A percentile compares a stretch with the other conserved stretches of the same genome.
These are phyloP conservation scores for Huiozyma naganishii DNA, from an alignment of 805 yeast genomes.

Conservation along the genomic window DNA sequence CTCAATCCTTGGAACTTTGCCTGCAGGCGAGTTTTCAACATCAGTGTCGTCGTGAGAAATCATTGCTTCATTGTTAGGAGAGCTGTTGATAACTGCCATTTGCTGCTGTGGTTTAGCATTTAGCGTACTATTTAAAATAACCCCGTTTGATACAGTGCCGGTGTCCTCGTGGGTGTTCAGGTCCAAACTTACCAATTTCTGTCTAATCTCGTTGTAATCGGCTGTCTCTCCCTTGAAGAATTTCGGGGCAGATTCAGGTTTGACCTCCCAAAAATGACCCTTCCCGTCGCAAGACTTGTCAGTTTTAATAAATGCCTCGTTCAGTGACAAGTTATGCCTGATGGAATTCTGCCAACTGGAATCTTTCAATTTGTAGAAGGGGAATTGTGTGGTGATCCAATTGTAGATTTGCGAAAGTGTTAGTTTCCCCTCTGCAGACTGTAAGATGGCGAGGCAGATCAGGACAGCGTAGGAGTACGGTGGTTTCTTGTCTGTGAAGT, in stretches of 20 bases:
- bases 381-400: slow-evolving; percentile 85
- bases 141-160: not conserved
- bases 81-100: not conserved
- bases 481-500: slow-evolving; percentile 44
- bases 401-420: slow-evolving; percentile 76
- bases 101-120: not conserved
- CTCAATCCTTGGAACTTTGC: not conserved
- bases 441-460: slow-evolving; percentile 32
- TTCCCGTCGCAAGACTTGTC: slow-evolving; percentile 85
- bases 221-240: slow-evolving; percentile 47
- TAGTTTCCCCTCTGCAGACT: slow-evolving; percentile 33
- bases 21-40: not conserved
- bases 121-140: not conserved
- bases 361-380: slow-evolving; percentile 71
- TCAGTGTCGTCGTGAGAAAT: not conserved
- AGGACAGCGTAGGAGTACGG: slow-evolving; percentile 90
- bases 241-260: slow-evolving; percentile 69
- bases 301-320: slow-evolving; percentile 82
- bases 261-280: slow-evolving; percentile 85
- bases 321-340: slow-evolving; percentile 84
- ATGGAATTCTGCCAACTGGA: slow-evolving; percentile 98
- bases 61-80: not conserved
- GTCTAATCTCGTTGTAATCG: slow-evolving; percentile 16
- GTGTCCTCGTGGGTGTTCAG: slow-evolving; percentile 4
- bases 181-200: slow-evolving; percentile 12